Evolutionary conservation across 169 alveolate genomes (phyloP), one percentile per base, ranked within the genome.

Genomic region (Plasmodium malariae): DNA sequence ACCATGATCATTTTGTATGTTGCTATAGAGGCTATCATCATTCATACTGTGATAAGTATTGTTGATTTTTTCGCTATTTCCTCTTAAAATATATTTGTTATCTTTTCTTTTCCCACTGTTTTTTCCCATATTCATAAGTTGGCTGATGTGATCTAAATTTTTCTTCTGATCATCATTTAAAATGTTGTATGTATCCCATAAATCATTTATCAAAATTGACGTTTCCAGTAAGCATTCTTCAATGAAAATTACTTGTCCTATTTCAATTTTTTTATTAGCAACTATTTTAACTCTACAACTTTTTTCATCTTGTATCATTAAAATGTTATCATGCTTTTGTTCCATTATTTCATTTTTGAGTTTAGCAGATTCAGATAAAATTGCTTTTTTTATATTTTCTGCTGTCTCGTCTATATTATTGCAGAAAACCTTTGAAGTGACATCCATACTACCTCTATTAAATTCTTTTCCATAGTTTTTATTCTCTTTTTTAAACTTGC

Each of bases 171-270:
- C 68, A 14, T 60, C 28, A 34, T 49, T 17, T 12, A 74, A 32
- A 28, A 37, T 36, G 65, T 55, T 40, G 48, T 19, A 88, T 24
- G 89, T 40, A 5, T 72, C 48, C 91, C 89, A 80, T 60, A 78
- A 73, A 12, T 88, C 68, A 37, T 73, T 55, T 24, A 88, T 65
- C 60, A 43, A 32, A 67, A 91, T 91, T 30, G 92, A 74, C 5
- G 89, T 91, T 55, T 88, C 85, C 55, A 85, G 26, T 21, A 91
- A 67, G 54, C 45, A 45, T n/a, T 69, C 60, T 54, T 74, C 88
- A 19, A 70, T 67, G 34, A 83, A 83, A 19, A 72, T 63, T 19
- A 78, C 86, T 6, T 83, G 55, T 12, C 91, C 91, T 21, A 68
- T 69, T 67, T 83, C 91, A 7, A 51, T 72, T 49, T 60, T 88